Conservation (phyloP, 305 asterid genomes). For the Rubia tinctorum region DNA sequence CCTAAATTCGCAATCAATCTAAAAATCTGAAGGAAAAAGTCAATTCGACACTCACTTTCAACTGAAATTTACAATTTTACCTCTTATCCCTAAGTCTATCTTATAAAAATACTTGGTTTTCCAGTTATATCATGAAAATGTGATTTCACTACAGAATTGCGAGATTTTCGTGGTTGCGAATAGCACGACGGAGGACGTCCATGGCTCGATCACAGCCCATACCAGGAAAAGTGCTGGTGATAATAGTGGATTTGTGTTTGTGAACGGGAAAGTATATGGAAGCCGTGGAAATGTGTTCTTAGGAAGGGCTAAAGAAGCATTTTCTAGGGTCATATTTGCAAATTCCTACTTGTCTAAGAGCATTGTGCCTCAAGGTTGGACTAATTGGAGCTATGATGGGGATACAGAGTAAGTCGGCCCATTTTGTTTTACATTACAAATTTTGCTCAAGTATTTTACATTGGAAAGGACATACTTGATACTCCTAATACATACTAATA, state of each 20-base stretch:
- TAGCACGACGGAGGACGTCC: conserved; percentile 32
- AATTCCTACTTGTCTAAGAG: conserved; percentile 67
- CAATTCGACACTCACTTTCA: no score
- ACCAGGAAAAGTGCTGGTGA: conserved; percentile 48
- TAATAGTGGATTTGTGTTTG: conserved; percentile 67
- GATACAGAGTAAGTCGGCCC: conserved; percentile 44
- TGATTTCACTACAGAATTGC: conserved; percentile 40
- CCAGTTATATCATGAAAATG: neutral
- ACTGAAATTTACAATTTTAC: no score
- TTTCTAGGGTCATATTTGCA: conserved; percentile 71
- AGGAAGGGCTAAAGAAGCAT: conserved; percentile 69
- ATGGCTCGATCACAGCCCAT: conserved; percentile 75
- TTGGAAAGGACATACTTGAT: no score
- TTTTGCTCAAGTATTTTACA: no score
- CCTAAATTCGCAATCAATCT: no score
- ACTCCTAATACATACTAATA: no score
- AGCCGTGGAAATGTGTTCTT: conserved; percentile 49
- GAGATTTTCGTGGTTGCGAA: conserved; percentile 62
- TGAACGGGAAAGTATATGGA: conserved; percentile 68
- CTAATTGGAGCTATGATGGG: conserved; percentile 52
- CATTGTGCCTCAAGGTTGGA: conserved; percentile 71
- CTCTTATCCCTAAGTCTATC: no score
- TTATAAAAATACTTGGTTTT: no score
- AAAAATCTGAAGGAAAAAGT: no score
- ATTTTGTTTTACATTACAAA: no score